Percentiles rank a stretch among this genome's conserved stretches.
Conservation (phyloP, 1,139 yeast genomes). For the Debaryomyces psychrophilus region DNA sequence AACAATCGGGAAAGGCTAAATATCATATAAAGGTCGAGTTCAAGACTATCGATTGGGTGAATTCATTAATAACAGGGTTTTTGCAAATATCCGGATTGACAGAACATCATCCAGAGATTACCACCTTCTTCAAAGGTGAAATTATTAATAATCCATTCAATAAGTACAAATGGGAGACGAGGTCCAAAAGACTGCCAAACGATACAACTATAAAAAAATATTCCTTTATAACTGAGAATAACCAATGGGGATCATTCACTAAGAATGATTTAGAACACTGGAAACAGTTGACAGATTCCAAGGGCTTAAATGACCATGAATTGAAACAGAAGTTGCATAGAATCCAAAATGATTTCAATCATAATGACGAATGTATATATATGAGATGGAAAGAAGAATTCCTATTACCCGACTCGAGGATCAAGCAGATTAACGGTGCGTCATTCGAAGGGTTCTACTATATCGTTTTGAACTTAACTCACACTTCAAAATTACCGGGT, state of each 20-base stretch:
- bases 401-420: conserved; percentile 75
- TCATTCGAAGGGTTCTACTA: conserved; percentile 93
- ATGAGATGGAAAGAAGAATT: conserved; percentile 97
- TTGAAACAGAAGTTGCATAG: conserved; percentile 30
- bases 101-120: conserved; percentile 71
- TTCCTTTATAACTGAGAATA: conserved; percentile 46
- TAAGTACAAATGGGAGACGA: conserved; percentile 24
- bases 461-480: conserved; percentile 73
- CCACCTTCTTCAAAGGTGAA: conserved; percentile 87
- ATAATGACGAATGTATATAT: conserved; percentile 52
- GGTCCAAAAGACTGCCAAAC: conserved; percentile 16
- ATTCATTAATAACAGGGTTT: conserved; percentile 72
- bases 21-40: conserved; percentile 75
- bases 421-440: conserved; percentile 74
- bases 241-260: conserved; percentile 62
- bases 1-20: conserved; percentile 68
- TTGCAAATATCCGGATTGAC: conserved; percentile 82
- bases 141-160: conserved; percentile 63
- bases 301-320: conserved; percentile 27
- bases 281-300: conserved; percentile 66
- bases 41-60: conserved; percentile 65
- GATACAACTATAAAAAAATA: conserved; percentile 26
- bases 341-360: conserved; percentile 36
- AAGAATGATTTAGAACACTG: conserved; percentile 83
- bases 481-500: conserved; percentile 43